Percentiles rank a stretch among this genome's conserved stretches.
These are phyloP conservation scores for Ganoderma sp. DNA, from an alignment of 1,284 basidiomycete species.

Conservation along the genomic window DNA sequence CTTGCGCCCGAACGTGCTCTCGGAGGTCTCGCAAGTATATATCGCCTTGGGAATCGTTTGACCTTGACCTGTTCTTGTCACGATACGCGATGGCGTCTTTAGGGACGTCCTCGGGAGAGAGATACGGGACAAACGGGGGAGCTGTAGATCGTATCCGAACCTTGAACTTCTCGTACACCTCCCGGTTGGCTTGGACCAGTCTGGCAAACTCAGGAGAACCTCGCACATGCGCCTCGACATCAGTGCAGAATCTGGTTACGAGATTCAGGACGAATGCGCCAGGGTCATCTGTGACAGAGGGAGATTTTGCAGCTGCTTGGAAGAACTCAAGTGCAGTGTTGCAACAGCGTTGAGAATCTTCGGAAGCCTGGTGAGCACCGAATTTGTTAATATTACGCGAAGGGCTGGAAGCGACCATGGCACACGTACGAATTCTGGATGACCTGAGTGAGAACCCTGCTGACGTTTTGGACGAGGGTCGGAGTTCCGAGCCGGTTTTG, in stretches of 20 bases:
- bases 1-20: neutral
- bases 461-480: conserved; percentile 58
- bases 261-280: conserved; percentile 52
- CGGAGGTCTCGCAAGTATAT: neutral
- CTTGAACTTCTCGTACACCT: conserved; percentile 36
- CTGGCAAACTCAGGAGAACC: conserved; percentile 43
- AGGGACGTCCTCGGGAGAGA: neutral
- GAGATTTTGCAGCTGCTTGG: neutral
- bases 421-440: conserved; percentile 4
- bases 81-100: neutral
- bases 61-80: neutral
- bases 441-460: conserved; percentile 51
- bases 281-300: neutral
- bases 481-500: conserved; percentile 57
- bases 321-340: neutral
- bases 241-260: conserved; percentile 52
- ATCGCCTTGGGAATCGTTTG: neutral
- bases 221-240: conserved; percentile 44
- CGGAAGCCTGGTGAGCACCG: neutral
- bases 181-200: conserved; percentile 46
- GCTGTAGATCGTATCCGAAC: neutral
- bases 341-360: neutral
- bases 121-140: neutral
- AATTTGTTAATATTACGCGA: neutral
- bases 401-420: neutral